These are phyloP conservation scores for Penstemon barbatus DNA, from an alignment of 257 asterid species.

Conservation along the genomic window DNA sequence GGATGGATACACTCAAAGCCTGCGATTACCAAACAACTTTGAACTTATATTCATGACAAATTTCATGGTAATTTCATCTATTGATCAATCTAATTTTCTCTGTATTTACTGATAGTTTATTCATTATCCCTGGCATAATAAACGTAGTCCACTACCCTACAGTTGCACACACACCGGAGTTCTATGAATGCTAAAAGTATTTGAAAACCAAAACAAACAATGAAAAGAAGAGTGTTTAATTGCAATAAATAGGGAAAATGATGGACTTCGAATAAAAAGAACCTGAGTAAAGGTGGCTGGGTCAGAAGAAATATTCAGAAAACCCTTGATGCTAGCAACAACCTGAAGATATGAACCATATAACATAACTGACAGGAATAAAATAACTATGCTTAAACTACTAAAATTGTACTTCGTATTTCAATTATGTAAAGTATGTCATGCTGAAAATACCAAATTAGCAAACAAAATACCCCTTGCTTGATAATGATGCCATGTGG, in stretches of 20 bases:
- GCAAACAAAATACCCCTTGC: not conserved
- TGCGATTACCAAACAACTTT: not conserved
- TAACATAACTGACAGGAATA: not conserved
- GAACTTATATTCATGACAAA: not conserved
- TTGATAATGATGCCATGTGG: no score
- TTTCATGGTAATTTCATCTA: not conserved
- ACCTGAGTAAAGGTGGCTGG: constrained; percentile 91
- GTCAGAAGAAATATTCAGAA: constrained; percentile 57
- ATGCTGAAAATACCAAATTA: constrained; percentile 7
- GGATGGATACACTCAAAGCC: not conserved
- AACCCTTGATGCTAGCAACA: constrained; percentile 64
- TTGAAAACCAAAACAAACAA: not conserved
- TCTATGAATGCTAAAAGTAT: constrained; percentile 5
- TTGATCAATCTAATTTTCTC: not conserved
- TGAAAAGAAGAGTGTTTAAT: not conserved
- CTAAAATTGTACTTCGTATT: not conserved
- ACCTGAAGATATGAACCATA: constrained; percentile 47
- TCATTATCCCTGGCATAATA: not conserved
- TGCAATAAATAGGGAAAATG: not conserved
- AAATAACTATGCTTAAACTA: not conserved
- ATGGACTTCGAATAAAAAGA: constrained; percentile 1
- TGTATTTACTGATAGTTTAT: not conserved
- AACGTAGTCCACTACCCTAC: not conserved
- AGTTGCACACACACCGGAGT: not conserved
- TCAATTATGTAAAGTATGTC: not conserved